phyloP scores from a whole-genome alignment of 768 basidiomycete species.

The Leucocoprinus leucothites region DNA sequence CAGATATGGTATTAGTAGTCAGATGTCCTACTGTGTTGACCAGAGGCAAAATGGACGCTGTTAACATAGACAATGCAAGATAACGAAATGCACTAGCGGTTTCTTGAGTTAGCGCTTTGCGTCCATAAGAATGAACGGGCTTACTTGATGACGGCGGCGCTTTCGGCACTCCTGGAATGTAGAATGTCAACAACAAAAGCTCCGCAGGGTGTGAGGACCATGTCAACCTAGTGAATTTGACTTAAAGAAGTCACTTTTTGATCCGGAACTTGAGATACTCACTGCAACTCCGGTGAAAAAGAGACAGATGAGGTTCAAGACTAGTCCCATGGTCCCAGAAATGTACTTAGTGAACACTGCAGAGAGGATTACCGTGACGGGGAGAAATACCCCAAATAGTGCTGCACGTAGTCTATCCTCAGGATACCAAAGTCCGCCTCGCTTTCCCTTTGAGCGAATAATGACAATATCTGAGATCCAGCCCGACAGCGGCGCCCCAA shows the following conservation, averaged over 20 bases:
- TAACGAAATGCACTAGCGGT: conserved; percentile 43
- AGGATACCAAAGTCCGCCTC: conserved; percentile 57
- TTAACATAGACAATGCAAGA: conserved; percentile 38
- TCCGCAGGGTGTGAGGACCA: conserved; percentile 51
- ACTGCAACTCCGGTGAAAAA: conserved; percentile 10
- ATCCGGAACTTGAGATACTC: not conserved
- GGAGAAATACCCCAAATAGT: conserved; percentile 44
- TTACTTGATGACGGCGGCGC: conserved; percentile 53
- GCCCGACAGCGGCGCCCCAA: conserved; percentile 61
- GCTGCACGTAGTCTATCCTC: conserved; percentile 65
- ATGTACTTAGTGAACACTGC: conserved; percentile 54
- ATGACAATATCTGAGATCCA: conserved; percentile 55
- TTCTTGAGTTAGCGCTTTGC: not conserved
- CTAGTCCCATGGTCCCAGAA: conserved; percentile 41
- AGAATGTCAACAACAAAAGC: conserved; percentile 64
- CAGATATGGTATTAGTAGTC: conserved; percentile 43
- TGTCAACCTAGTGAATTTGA: conserved; percentile 45
- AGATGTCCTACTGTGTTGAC: conserved; percentile 52
- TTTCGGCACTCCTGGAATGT: conserved; percentile 60
- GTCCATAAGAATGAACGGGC: conserved; percentile 13
- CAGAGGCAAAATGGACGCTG: conserved; percentile 48
- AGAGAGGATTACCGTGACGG: conserved; percentile 44
- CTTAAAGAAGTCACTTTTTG: not conserved
- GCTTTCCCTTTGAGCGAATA: conserved; percentile 41
- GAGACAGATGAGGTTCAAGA: conserved; percentile 17